Percentiles rank a stretch among this genome's conserved stretches.
These are phyloP conservation scores for Cryptosporidium xiaoi DNA, from an alignment of 169 alveolate genomes.

Conservation along the genomic window DNA sequence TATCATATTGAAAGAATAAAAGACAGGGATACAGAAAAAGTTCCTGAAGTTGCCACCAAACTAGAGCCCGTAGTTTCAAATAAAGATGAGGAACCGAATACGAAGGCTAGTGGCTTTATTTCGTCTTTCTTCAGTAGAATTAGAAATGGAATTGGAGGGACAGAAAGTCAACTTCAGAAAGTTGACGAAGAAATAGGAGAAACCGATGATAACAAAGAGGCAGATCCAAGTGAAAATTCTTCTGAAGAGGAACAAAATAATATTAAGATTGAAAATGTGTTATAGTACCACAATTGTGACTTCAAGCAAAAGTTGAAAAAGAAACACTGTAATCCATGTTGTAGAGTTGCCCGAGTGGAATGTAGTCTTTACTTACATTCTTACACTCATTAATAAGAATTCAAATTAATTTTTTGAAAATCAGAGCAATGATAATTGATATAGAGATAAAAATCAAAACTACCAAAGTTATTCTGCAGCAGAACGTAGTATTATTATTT, in stretches of 20 bases:
- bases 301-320: background rate
- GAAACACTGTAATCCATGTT: background rate
- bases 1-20: slow-evolving; percentile 71
- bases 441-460: slow-evolving; percentile 4
- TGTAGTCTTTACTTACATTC: too few relatives aligned
- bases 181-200: slow-evolving; percentile 29
- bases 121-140: slow-evolving; percentile 41
- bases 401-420: slow-evolving; percentile 29
- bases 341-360: too few relatives aligned
- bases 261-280: background rate
- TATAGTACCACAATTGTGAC: background rate
- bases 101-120: slow-evolving; percentile 3
- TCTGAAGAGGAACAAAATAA: background rate
- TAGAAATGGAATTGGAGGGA: slow-evolving; percentile 28
- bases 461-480: slow-evolving; percentile 46
- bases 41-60: background rate
- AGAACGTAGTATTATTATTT: slow-evolving; percentile 50
- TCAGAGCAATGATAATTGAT: slow-evolving; percentile 34
- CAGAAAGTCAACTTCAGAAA: background rate
- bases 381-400: background rate
- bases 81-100: background rate
- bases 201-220: slow-evolving; percentile 7
- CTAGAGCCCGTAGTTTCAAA: background rate
- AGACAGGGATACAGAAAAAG: slow-evolving; percentile 33
- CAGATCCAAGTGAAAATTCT: background rate